Base-by-base conservation (phyloP, 2,329 filamentous ascomycete species). In the Graphium sp. region DNA sequence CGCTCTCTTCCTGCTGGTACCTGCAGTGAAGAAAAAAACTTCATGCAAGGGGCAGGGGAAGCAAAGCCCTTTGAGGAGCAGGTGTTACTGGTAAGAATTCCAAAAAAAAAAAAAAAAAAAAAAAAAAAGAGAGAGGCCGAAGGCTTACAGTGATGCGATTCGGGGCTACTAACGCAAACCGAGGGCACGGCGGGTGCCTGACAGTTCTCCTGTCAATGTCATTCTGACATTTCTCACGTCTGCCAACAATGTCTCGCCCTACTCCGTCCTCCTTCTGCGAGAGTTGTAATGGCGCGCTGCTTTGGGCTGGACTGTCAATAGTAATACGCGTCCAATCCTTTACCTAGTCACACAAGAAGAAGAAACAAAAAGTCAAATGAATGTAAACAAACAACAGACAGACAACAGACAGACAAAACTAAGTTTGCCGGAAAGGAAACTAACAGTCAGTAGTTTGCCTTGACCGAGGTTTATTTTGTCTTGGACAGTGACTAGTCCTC, bases 281-380 rank as follows among this genome's bases (percentile, higher is more conserved):
- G n/a, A n/a, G n/a, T n/a, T n/a, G n/a, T n/a, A n/a, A n/a, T n/a
- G n/a, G n/a, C n/a, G n/a, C n/a, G n/a, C n/a, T n/a, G n/a, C n/a
- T n/a, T n/a, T n/a, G n/a, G n/a, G n/a, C n/a, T n/a, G n/a, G n/a
- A n/a, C n/a, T n/a, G n/a, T n/a, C n/a, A n/a, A n/a, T n/a, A n/a
- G n/a, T n/a, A n/a, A n/a, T n/a, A n/a, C n/a, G n/a, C n/a, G n/a
- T n/a, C n/a, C n/a, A n/a, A n/a, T n/a, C n/a, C n/a, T n/a, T n/a
- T n/a, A n/a, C n/a, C n/a, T n/a, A n/a, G n/a, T 13, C 11, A 4
- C 21, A 23, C 34, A 22, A 39, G 36, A 14, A 28, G 28, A 26
- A 29, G 21, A 20, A 14, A 34, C 13, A 20, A n/a, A 31, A 18
- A 18, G 24, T 26, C 7, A 14, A 18, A 17, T 10, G 22, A 23